phyloP scores from a whole-genome alignment of 192 early-diverging fungal genomes.

The Gryganskiella cystojenkinii region DNA sequence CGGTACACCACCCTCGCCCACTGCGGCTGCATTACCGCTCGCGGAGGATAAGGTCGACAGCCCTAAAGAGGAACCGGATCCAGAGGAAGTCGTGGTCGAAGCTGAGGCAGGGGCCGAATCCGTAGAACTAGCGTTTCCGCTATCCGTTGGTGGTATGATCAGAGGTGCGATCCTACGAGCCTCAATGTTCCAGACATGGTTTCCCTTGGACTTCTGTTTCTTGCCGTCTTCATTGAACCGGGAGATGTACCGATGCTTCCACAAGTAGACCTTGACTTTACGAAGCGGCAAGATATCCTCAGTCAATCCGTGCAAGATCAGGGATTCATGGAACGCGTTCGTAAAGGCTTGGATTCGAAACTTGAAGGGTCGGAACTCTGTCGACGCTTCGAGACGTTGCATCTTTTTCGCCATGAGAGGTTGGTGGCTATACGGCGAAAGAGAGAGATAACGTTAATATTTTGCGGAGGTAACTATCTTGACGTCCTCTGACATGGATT shows the following conservation, averaged over 20 bases:
- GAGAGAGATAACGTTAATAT: neutral
- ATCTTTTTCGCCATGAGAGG: slow-evolving; percentile 83
- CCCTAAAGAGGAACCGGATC: neutral
- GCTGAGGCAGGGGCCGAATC: neutral
- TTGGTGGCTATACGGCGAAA: slow-evolving; percentile 64
- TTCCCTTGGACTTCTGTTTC: slow-evolving; percentile 83
- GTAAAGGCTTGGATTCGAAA: slow-evolving; percentile 88
- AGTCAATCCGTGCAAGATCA: slow-evolving; percentile 67
- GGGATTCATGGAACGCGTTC: slow-evolving; percentile 78
- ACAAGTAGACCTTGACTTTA: slow-evolving; percentile 78
- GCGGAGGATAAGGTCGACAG: slow-evolving; percentile 17
- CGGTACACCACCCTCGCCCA: slow-evolving; percentile 1
- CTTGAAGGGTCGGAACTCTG: slow-evolving; percentile 82
- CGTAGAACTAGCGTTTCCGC: slow-evolving; percentile 7
- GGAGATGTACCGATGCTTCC: slow-evolving; percentile 79
- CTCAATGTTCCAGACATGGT: slow-evolving; percentile 86
- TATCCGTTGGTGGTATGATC: neutral
- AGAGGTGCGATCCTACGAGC: slow-evolving; percentile 74
- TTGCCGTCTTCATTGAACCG: slow-evolving; percentile 86
- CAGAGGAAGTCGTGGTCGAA: neutral
- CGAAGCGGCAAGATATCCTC: slow-evolving; percentile 72
- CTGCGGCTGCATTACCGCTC: slow-evolving; percentile 8
- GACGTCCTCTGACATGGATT: too few relatives aligned
- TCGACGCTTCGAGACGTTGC: slow-evolving; percentile 74
- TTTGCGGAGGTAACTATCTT: slow-evolving; percentile 11